Evolutionary conservation across 345 rosid species (phyloP), one percentile per base, ranked within the genome.

Genomic region (Schrenkiella parvula): DNA sequence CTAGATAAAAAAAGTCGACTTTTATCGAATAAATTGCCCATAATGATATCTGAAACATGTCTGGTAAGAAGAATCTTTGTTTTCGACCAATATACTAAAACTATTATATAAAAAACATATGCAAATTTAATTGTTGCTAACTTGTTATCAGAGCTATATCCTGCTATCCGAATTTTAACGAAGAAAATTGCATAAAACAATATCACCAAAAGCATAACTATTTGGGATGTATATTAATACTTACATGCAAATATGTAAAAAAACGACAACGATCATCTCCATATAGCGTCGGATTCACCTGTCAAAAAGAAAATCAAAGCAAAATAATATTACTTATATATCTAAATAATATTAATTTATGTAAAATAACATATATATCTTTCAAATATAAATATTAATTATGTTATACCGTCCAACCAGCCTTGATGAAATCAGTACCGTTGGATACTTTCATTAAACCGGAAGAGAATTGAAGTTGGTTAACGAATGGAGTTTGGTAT

Each of bases 341-440:
- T 18, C 3, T 31, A 50, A n/a, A 10, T 31, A 10, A 10, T 47
- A 31, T 17, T 15, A 5, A 64, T 32, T 64, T 26, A 59, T 15
- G 41, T 11, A 21, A 34, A 38, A 19, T 60, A 21, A 35, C 9
- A 6, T 5, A n/a, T 44, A 44, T 64, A n/a, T 44, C 32, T 8
- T 19, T 31, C 15, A 57, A 34, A 34, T 34, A 19, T 12, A 13
- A 18, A 47, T 29, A n/a, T 47, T 14, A 65, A 35, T 34, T 4
- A 41, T 50, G 25, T 35, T 55, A 7, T 54, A 68, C 73, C 73
- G 54, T 68, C 73, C 73, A 68, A 38, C 73, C 73, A 68, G 73
- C 73, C 26, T 68, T 68, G 42, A 68, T 68, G 42, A 38, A 68
- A 68, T 68, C 64, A 15, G 52, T 18, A 68, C 73, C 73, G 54